Conservation (phyloP, 2,329 filamentous ascomycete genomes). For the Triangularia verruculosa region DNA sequence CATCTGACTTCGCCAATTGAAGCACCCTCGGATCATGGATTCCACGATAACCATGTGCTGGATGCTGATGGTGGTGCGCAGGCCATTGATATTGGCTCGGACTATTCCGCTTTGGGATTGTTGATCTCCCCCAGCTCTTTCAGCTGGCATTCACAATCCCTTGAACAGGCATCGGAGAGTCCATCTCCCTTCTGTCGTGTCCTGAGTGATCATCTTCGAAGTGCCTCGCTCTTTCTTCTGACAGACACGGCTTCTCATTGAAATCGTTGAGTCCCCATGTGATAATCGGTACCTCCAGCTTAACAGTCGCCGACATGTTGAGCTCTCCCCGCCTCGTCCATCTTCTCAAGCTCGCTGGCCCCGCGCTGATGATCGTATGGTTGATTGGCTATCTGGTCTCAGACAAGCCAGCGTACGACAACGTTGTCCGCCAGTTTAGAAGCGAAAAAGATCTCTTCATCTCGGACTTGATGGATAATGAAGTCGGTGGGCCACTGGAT, state of each 20-base stretch:
- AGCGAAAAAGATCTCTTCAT: constrained; percentile 35
- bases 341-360: constrained; percentile 28
- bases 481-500: constrained; percentile 34
- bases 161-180: background rate
- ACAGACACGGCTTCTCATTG: background rate
- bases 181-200: background rate
- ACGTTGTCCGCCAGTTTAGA: constrained; percentile 32
- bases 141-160: constrained; percentile 1
- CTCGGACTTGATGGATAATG: constrained; percentile 34
- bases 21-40: background rate
- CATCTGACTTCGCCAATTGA: background rate
- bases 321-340: constrained; percentile 28
- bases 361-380: constrained; percentile 28
- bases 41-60: background rate
- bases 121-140: background rate
- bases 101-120: background rate
- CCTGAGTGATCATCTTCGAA: background rate
- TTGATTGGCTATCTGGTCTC: constrained; percentile 28
- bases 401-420: constrained; percentile 23
- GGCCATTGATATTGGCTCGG: background rate
- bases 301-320: constrained; percentile 25
- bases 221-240: background rate
- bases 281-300: background rate
- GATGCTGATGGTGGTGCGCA: background rate
- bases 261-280: background rate